Base-by-base conservation (phyloP, 2,329 filamentous ascomycete species). In the Ophiocordyceps camponoti-floridani region DNA sequence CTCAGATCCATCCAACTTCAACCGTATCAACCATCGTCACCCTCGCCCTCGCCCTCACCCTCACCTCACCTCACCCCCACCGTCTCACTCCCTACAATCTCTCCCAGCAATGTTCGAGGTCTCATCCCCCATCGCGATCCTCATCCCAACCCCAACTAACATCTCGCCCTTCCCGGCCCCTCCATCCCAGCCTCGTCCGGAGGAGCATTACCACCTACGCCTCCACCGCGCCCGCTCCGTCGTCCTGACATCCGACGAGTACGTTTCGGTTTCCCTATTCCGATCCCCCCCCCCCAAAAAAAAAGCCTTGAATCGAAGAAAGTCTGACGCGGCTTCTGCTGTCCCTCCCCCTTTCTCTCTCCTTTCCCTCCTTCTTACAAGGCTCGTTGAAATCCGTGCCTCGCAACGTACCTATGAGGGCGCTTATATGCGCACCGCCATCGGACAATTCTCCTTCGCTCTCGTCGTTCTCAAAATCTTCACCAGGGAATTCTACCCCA, bases 381-480 rank as follows among this genome's bases (percentile, higher is more conserved):
- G 73, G 62, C 80, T 98, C 40, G 84, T 95, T 50, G 91, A 96
- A 64, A 82, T 96, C 52, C 84, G 91, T 50, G 91, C 91, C 12
- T 85, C 89, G 11, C 91, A 98, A 60, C 78, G 91, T 45, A 98
- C 91, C 2, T 98, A 96, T 55, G 91, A 98, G 63, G 91, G 91
- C 19, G 91, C 91, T 19, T 98, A 96, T 63, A 82, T 95, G 57
- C 84, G 91, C 48, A 98, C 91, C 0, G 88, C 89, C 3, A 76
- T 98, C 18, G 85, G 84, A 3, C 88, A 96, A 57, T 96, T 96
- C 67, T 89, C 84, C 46, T 96, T 98, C 62, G 81, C 89, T 18
- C 78, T 98, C 43, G 80, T 98, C 50, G 84, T 98, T 44, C 53
- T 63, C 46, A 94, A 93, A 66, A 93, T 98, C 62, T 96, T 98